Conservation (phyloP, 2,329 filamentous ascomycete genomes). For the Albifimbria verrucaria region DNA sequence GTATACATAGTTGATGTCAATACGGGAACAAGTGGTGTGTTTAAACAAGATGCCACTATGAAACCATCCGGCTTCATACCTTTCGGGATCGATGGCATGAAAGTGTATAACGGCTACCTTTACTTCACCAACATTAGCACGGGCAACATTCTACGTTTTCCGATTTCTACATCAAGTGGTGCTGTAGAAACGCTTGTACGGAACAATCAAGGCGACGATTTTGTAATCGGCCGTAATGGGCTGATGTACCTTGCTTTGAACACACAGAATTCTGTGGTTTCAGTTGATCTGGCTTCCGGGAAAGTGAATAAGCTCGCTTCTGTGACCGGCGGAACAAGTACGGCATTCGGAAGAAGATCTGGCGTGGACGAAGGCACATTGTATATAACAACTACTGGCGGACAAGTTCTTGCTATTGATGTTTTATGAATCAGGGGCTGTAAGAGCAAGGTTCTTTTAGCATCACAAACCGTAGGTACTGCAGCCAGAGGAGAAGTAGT, state of each 20-base stretch:
- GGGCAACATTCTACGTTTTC: background rate
- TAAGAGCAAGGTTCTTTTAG: no score
- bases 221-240: background rate
- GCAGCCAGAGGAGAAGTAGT: no score
- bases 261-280: background rate
- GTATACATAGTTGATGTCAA: background rate
- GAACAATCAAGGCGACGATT: background rate
- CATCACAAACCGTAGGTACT: no score
- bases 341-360: background rate
- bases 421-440: no score
- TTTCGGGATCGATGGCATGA: constrained; percentile 17
- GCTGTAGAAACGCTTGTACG: background rate
- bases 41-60: background rate
- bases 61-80: constrained; percentile 3
- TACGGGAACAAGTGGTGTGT: background rate
- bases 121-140: constrained; percentile 15
- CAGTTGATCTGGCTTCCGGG: background rate
- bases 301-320: background rate
- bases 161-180: background rate
- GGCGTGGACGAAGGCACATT: background rate
- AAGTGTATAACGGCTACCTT: constrained; percentile 10
- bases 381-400: background rate
- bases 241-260: background rate
- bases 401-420: background rate
- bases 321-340: background rate